Base-by-base conservation (phyloP, 2,329 filamentous ascomycete genomes). In the Aspergillus sp. region DNA sequence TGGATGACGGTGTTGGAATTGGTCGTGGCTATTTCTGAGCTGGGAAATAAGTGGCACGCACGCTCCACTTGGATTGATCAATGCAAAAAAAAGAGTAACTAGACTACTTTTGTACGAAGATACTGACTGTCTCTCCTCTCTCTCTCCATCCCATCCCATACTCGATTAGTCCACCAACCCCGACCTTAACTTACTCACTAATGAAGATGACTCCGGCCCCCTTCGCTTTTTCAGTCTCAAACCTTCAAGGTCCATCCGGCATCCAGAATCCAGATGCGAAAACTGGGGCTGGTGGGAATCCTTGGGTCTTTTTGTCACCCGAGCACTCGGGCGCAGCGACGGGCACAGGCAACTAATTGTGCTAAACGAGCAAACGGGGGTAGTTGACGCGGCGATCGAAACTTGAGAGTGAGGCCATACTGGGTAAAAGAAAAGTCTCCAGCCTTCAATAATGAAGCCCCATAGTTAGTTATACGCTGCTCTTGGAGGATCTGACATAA, bases 281-380 rank as follows among this genome's bases (percentile, higher is more conserved):
- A 41, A 51, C 52, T 36, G 55, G 56, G 58, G 38, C 61, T 59
- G 57, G 58, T 57, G 36, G 47, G 52, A 52, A 63, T 58, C 61
- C 52, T 58, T 63, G 61, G 61, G 43, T 61, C 58, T 45, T 63
- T 56, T 15, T 58, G 59, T 63, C 50, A 61, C 58, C 59, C 52
- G 51, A 49, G 58, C 51, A 55, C 36, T 57, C 54, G 55, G 58
- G 55, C 59, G 59, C 58, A 36, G 54, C 58, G 54, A n/a, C 36
- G 57, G 41, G 55, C 39, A 52, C 48, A 60, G 53, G 51, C 58
- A 52, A 61, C 47, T 32, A 50, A 9, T 17, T 19, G 17, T 53
- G 55, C 58, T 48, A 60, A 32, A 49, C 43, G 50, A 57, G 59
- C 51, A 56, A 56, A 56, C 58, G 47, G 45, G 56, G 45, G 32